Base-by-base conservation (phyloP, 768 basidiomycete genomes). In the Punctularia strigosozonata region DNA sequence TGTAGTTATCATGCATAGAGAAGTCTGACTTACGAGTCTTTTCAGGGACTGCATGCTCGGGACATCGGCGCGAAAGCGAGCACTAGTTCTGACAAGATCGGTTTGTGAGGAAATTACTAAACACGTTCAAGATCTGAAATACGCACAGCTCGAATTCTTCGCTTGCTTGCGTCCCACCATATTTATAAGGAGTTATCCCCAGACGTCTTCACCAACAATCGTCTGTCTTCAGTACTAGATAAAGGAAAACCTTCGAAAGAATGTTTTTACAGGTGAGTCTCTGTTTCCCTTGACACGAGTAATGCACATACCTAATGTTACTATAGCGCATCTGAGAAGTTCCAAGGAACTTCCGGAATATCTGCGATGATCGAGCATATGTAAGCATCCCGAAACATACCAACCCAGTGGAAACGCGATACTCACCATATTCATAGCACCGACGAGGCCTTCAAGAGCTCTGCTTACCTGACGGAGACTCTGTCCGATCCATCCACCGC, bases 41-140 rank as follows among this genome's bases (percentile, higher is more conserved):
- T 38, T 8, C 41, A 61, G 61, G 64, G 64, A 0, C 39, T 62
- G 18, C 64, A 68, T 25, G 51, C 58, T n/a, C 42, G 52, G 5
- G 60, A 64, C 5, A 64, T 67, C 26, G 61, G 57, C 10, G 50
- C 46, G 18, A 56, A 53, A 17, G 56, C 51, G 35, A 46, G 45
- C 4, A 46, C 60, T 33, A 52, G 61, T 31, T 41, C 55, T 2
- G 36, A 44, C n/a, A 62, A 62, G 42, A 46, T 67, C 3, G 59
- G 64, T 64, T 42, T 7, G 48, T 49, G 6, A n/a, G n/a, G n/a
- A n/a, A n/a, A n/a, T n/a, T n/a, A n/a, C n/a, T n/a, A n/a, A n/a
- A n/a, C n/a, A n/a, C n/a, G n/a, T n/a, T n/a, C n/a, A n/a, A n/a
- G n/a, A n/a, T n/a, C n/a, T n/a, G n/a, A n/a, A n/a, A n/a, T n/a